Conservation (phyloP, 1,284 basidiomycete genomes). For the Taiwanofungus camphoratus region DNA sequence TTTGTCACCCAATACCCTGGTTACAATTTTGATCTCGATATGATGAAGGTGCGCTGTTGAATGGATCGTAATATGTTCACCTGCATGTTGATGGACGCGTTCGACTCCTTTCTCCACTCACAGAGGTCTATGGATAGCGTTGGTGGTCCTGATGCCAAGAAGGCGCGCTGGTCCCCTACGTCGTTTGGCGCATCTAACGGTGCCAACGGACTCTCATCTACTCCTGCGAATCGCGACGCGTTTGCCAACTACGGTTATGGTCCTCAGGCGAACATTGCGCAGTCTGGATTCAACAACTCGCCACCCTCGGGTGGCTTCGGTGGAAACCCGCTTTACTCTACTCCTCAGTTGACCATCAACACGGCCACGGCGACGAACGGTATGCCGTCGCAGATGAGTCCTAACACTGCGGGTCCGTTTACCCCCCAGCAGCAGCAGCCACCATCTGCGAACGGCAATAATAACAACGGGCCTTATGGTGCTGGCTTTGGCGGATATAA, state of each 20-base stretch:
- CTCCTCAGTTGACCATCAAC: constrained; percentile 62
- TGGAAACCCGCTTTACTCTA: constrained; percentile 59
- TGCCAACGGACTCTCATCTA: constrained; percentile 33
- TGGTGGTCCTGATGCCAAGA: constrained; percentile 79
- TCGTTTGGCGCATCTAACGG: constrained; percentile 42
- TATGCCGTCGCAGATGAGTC: constrained; percentile 61
- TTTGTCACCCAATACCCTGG: constrained; percentile 61
- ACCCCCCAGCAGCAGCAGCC: constrained; percentile 38
- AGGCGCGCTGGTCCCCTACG: constrained; percentile 78
- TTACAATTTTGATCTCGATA: constrained; percentile 74
- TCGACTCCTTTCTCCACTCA: constrained; percentile 4
- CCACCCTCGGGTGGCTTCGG: constrained; percentile 42
- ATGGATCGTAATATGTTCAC: constrained; percentile 4
- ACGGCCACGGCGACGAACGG: constrained; percentile 50
- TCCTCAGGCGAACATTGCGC: constrained; percentile 57
- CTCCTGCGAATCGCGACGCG: constrained; percentile 46
- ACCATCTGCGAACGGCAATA: constrained; percentile 21
- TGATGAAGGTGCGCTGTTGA: constrained; percentile 72
- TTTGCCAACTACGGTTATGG: constrained; percentile 84
- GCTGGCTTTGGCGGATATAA: constrained; percentile 61
- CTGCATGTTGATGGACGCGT: not conserved
- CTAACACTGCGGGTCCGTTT: constrained; percentile 44
- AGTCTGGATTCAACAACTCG: constrained; percentile 43
- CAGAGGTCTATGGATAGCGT: constrained; percentile 76
- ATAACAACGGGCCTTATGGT: constrained; percentile 41